Percentiles rank a stretch among this genome's conserved stretches.
These are phyloP conservation scores for Leishmania lainsoni DNA, from an alignment of 208 protist genomes.

Conservation along the genomic window DNA sequence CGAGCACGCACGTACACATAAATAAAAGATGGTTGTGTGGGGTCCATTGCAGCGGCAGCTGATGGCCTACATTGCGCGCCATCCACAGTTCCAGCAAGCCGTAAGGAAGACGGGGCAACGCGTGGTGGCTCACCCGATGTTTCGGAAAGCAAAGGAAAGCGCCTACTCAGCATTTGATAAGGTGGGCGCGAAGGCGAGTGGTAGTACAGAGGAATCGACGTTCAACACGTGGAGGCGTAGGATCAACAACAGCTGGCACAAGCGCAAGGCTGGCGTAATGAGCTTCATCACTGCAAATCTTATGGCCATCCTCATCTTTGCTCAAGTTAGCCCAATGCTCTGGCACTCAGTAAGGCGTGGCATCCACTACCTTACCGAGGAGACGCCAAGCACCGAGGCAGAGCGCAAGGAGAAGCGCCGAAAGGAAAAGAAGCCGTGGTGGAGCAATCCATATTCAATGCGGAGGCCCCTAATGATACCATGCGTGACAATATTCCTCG, in stretches of 20 bases:
- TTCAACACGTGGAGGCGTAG: conserved; percentile 30
- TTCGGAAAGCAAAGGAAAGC: conserved; percentile 26
- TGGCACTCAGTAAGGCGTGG: conserved; percentile 34
- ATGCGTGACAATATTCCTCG: conserved; percentile 15
- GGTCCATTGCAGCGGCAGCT: conserved; percentile 43
- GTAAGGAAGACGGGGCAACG: conserved; percentile 33
- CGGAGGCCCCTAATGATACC: conserved; percentile 16
- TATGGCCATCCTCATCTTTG: conserved; percentile 62
- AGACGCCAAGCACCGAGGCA: not conserved
- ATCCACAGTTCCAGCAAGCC: conserved; percentile 40
- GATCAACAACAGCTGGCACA: conserved; percentile 22
- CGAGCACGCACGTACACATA: not conserved
- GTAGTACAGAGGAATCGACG: conserved; percentile 2
- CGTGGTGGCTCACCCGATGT: conserved; percentile 22
- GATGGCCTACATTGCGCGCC: conserved; percentile 34
- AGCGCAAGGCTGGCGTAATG: conserved; percentile 26
- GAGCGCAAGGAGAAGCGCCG: conserved; percentile 16
- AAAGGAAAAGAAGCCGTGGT: not conserved
- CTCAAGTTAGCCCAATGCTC: conserved; percentile 49
- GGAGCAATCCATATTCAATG: conserved; percentile 3
- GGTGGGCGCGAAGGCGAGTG: conserved; percentile 2
- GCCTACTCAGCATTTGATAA: conserved; percentile 21
- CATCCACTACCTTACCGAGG: conserved; percentile 21
- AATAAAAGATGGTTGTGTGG: conserved; percentile 1
- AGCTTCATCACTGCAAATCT: conserved; percentile 76